Conservation (phyloP, 345 rosid genomes). For the Aquilaria sinensis region DNA sequence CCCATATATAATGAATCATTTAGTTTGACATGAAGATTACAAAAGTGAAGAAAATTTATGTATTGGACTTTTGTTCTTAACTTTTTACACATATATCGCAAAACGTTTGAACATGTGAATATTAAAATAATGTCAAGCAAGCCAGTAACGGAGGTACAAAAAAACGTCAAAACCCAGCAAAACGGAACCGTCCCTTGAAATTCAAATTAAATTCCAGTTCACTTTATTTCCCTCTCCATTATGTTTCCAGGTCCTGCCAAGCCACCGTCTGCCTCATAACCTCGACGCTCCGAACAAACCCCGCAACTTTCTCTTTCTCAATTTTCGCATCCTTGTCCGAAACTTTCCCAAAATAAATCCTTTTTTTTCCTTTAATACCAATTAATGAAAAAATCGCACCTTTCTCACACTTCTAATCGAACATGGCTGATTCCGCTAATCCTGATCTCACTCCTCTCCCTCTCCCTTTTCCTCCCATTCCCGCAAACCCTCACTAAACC, state of each 20-base stretch:
- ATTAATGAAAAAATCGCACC: conserved; percentile 53
- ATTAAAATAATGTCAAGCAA: too few species aligned
- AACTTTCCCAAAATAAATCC: background rate
- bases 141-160: too few species aligned
- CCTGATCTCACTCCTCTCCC: conserved; percentile 23
- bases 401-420: conserved; percentile 39
- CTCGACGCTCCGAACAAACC: background rate
- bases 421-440: conserved; percentile 35
- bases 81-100: too few species aligned
- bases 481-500: conserved; percentile 29
- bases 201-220: background rate
- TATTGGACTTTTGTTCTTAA: too few species aligned
- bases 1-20: too few species aligned
- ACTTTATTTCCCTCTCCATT: conserved; percentile 1
- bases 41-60: too few species aligned
- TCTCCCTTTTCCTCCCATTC: conserved; percentile 34
- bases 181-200: too few species aligned
- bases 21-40: too few species aligned
- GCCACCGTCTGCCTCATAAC: too few species aligned
- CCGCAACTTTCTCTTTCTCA: background rate
- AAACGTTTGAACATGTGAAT: too few species aligned
- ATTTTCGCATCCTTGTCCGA: background rate
- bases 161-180: too few species aligned
- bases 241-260: background rate
- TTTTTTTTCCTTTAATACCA: background rate